phyloP scores from a whole-genome alignment of 108 stramenopile species.

The Epipyxis sp. region DNA sequence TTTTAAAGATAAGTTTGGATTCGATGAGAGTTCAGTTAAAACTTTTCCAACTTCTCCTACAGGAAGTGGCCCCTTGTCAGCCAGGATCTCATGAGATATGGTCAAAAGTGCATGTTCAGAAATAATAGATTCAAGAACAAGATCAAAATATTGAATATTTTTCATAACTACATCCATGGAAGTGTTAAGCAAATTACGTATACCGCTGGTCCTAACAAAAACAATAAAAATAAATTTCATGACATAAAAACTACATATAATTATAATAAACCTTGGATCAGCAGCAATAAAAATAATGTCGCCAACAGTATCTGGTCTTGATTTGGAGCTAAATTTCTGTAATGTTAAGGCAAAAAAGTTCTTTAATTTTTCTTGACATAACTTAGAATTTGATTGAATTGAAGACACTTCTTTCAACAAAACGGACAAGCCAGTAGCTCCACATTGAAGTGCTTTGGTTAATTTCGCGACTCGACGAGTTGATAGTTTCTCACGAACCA shows the following conservation, averaged over 20 bases:
- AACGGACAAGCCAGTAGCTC: not conserved
- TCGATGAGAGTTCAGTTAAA: constrained; percentile 50
- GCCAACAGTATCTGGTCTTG: not conserved
- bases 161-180: not conserved
- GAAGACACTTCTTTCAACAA: not conserved
- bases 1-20: constrained; percentile 40
- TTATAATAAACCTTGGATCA: not conserved
- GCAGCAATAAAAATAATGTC: not conserved
- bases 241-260: not conserved
- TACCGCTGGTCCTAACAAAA: too few relatives aligned
- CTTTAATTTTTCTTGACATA: too few relatives aligned
- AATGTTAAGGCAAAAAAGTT: too few relatives aligned
- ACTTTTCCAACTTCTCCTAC: constrained; percentile 62
- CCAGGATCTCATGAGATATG: constrained; percentile 44
- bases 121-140: constrained; percentile 50
- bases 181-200: too few relatives aligned
- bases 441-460: not conserved
- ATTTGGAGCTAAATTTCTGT: too few relatives aligned
- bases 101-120: constrained; percentile 46
- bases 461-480: not conserved
- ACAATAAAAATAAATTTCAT: not conserved
- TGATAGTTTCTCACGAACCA: not conserved
- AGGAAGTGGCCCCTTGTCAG: constrained; percentile 54
- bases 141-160: constrained; percentile 46
- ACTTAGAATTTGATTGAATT: too few relatives aligned